Evolutionary conservation across 2,329 filamentous ascomycete genomes (phyloP), one percentile per base, ranked within the genome.

Genomic region (Beauveria sp.): DNA sequence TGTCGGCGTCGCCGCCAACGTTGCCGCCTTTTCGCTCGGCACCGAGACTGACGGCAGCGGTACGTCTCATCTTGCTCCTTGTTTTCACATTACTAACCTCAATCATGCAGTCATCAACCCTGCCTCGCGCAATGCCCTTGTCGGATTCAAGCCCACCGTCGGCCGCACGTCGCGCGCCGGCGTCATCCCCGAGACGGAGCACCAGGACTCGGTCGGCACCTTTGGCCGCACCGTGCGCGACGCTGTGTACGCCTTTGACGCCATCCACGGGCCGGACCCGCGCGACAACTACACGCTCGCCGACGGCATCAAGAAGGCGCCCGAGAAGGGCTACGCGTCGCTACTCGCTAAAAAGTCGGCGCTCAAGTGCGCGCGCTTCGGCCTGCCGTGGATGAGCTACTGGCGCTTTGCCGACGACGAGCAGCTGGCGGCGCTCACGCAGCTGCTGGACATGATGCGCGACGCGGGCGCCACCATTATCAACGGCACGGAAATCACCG

Each of bases 121-220:
- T 0, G 87, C 89, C 1, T 82, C 87, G 70, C 77, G 86, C 5
- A 90, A 89, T 68, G 81, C 79, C 2, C 69, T 92, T 2, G 87
- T 91, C 2, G 89, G 89, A 3, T 82, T 92, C 70, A 92, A 91
- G 73, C 88, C 89, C 1, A 91, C 88, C 1, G 86, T 91, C 6
- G 89, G 89, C 0, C 71, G 90, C 55, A 90, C 87, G 0, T 90
- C 87, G 9, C 77, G 87, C 18, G 78, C 74, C 22, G 84, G 80
- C 20, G 80, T 87, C 30, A 80, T 92, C 40, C 89, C 89, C 0
- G 86, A 88, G 67, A 83, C 80, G 12, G 75, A 82, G 61, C 83
- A 89, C 66, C 85, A 89, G 66, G 89, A 92, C 67, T 85, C 83
- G 0, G 82, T 91, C 0, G 89, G 89, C 2, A 76, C 80, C 0